A percentile compares a stretch with the other conserved stretches of the same genome.
These are phyloP conservation scores for Paecilomyces sp. DNA, from an alignment of 2,329 filamentous ascomycete species.

Conservation along the genomic window DNA sequence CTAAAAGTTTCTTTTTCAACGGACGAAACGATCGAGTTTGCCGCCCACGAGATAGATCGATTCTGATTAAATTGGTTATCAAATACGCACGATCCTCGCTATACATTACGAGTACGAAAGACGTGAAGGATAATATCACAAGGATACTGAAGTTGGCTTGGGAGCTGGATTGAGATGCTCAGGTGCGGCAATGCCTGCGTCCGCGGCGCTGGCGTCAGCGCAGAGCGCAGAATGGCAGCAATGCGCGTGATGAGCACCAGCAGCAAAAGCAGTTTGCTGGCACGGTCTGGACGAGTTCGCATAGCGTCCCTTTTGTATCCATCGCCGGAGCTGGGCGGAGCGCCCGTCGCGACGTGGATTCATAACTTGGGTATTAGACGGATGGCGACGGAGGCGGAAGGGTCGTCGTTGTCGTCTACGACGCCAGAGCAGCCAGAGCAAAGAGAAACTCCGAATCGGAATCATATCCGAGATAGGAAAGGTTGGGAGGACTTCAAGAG, in stretches of 20 bases:
- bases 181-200: conserved; percentile 5
- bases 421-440: not conserved
- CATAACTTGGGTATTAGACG: not conserved
- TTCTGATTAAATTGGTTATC: too few species aligned
- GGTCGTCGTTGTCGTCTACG: not conserved
- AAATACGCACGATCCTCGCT: not conserved
- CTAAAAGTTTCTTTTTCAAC: too few species aligned
- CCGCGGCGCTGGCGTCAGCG: not conserved
- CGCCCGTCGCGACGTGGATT: not conserved
- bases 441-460: not conserved
- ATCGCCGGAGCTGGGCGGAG: not conserved
- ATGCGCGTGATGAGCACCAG: not conserved
- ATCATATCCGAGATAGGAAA: not conserved
- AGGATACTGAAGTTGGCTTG: not conserved
- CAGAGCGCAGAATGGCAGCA: conserved; percentile 5
- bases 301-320: not conserved
- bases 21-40: too few species aligned
- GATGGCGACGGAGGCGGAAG: not conserved
- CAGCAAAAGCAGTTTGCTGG: not conserved
- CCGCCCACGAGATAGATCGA: too few species aligned
- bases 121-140: not conserved
- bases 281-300: not conserved
- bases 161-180: conserved; percentile 1
- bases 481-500: conserved; percentile 4
- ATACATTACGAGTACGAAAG: not conserved